A percentile compares a stretch with the other conserved stretches of the same genome.
phyloP scores from a whole-genome alignment of 768 basidiomycete genomes.

The Suillus placidus region DNA sequence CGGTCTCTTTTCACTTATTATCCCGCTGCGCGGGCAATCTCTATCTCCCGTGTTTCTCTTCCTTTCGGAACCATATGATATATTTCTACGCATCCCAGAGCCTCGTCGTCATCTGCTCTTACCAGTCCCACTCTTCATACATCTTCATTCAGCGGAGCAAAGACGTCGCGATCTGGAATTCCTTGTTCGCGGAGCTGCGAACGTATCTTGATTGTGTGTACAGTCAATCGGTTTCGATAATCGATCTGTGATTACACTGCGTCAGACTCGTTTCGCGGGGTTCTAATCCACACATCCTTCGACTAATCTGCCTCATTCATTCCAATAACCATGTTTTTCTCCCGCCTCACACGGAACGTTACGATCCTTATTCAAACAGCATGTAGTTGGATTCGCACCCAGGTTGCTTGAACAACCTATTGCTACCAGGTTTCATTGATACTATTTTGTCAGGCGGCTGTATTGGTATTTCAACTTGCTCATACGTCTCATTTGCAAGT shows the following conservation, averaged over 20 bases:
- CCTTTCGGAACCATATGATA: neutral
- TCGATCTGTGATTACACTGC: neutral
- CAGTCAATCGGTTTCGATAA: neutral
- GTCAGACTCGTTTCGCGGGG: neutral
- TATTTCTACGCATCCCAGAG: neutral
- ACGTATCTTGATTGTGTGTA: neutral
- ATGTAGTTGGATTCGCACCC: neutral
- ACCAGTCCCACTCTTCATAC: neutral
- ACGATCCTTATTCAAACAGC: neutral
- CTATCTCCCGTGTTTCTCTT: neutral
- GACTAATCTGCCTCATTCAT: neutral
- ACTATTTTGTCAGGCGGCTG: neutral
- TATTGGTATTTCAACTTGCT: neutral
- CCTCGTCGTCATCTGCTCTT: neutral
- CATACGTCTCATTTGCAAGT: neutral
- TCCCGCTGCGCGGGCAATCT: neutral
- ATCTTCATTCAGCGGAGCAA: neutral
- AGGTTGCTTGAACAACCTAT: no score
- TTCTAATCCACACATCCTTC: neutral
- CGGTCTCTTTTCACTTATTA: neutral
- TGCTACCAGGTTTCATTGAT: neutral
- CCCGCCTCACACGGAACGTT: neutral
- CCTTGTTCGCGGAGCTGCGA: neutral
- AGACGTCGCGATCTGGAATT: neutral
- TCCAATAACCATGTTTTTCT: neutral